Evolutionary conservation across 805 yeast species (phyloP), one percentile per base, ranked within the genome.

Genomic region (Metschnikowia continentalis): DNA sequence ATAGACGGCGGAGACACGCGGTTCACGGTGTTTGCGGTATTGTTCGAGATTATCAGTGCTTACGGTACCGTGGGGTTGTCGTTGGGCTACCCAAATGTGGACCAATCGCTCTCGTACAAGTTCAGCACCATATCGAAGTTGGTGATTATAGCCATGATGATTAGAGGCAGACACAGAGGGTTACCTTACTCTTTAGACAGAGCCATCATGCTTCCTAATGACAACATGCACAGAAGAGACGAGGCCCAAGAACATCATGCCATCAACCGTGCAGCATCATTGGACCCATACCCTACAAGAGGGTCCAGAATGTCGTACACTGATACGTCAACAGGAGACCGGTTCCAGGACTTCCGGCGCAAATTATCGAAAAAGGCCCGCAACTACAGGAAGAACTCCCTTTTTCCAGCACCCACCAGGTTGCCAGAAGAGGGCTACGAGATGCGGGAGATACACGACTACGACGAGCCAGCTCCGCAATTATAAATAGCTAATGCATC

Each of bases 51-150:
- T 53, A 88, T 90, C 5, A 86, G 96, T 57, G 98, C 98, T 0
- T 95, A 94, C 68, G 97, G 98, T 66, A 91, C 97, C 0, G 98
- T 92, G 45, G 99, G 99, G 0, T 69, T 94, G 54, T 88, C 96
- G 4, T 67, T 90, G 49, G 99, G 99, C 0, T 90, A 83, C 57
- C 88, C 95, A 0, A 71, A 71, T 42, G 72, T 79, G 2, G 72
- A 78, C 54, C 75, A 90, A 6, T 88, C 97, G 1, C 80, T 94
- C 44, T 78, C 86, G 15, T 90, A 81, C 0, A 80, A 85, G 62
- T 89, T 92, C 64, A 78, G 80, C 19, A 76, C 78, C 0, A 61
- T 92, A 6, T 86, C 96, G 1, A 94, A 94, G 63, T 73, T 94
- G 42, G 88, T 92, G 2, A 83, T 94, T 36, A 83, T 89, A 56